Base-by-base conservation (phyloP, 768 basidiomycete species). In the Suillus luteus region DNA sequence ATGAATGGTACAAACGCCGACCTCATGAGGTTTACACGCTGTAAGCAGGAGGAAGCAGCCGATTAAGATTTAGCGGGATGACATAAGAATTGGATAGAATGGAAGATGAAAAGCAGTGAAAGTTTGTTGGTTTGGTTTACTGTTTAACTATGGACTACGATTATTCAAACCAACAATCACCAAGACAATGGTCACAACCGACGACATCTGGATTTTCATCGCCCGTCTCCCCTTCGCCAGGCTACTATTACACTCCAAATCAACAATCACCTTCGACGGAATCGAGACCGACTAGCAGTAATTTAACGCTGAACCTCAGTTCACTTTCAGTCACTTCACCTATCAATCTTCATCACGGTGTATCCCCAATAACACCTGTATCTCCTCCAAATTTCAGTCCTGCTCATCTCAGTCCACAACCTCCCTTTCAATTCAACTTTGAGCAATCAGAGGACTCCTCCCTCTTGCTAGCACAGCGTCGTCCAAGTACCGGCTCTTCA, bases 241-340 rank as follows among this genome's bases (percentile, higher is more conserved):
- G 27, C 10, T 76, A 46, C 59, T 72, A 65, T 57, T 76, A 72
- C 19, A 57, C 55, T 9, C 66, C 71, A 1, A 5, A 41, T 2
- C 71, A 69, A 33, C 37, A 61, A 40, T 59, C 57, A 17, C 62
- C 58, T 44, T 67, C 60, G 12, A 68, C 70, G 0, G 71, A 71
- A 12, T 24, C 70, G 0, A 67, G 66, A 44, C 72, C 70, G 44
- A 73, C 70, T 27, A 69, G 79, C n/a, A 75, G 81, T 41, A 71
- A 79, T 1, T 80, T 91, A 51, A 85, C 87, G 37, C 83, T 92
- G 72, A 92, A 91, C 72, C 80, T 92, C 62, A 86, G 85, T 31
- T 81, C 83, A 1, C 82, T 92, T 60, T 79, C 84, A 58, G 89
- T 92, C 61, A 75, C 87, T 48, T 89, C 88, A 24, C 88, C 89